Evolutionary conservation across 1,284 basidiomycete species (phyloP).

Genomic region (Gomphus sp.): DNA sequence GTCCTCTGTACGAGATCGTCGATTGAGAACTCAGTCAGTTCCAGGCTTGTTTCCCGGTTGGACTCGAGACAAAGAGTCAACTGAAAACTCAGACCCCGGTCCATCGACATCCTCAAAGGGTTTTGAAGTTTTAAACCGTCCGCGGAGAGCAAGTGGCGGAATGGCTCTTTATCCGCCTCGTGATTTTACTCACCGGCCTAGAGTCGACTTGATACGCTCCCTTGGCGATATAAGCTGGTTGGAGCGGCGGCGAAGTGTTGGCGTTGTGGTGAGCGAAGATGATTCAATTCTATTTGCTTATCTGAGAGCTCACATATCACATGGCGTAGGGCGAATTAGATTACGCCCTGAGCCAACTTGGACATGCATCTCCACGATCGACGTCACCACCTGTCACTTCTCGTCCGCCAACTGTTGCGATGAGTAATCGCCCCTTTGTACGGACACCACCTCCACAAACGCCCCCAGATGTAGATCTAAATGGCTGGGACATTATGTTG

Average conservation of each 20-base stretch:
- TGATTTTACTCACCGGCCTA: conserved; percentile 14
- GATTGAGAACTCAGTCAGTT: conserved; percentile 44
- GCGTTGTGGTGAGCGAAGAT: conserved; percentile 45
- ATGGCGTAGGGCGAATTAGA: conserved; percentile 55
- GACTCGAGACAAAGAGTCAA: neutral
- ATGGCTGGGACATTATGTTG: conserved; percentile 36
- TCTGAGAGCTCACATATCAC: conserved; percentile 10
- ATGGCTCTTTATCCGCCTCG: conserved; percentile 26
- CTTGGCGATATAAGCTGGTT: conserved; percentile 70
- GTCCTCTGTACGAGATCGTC: conserved; percentile 35
- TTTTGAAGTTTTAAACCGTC: conserved; percentile 69
- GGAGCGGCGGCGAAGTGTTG: conserved; percentile 56
- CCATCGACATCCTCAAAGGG: neutral
- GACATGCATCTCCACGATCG: conserved; percentile 28
- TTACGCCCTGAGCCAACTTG: conserved; percentile 43
- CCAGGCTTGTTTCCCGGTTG: conserved; percentile 33
- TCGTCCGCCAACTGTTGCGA: conserved; percentile 23
- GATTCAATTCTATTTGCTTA: conserved; percentile 13
- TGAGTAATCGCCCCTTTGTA: conserved; percentile 36
- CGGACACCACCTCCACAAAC: conserved; percentile 16
- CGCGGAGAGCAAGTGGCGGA: conserved; percentile 31
- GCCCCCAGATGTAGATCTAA: conserved; percentile 18
- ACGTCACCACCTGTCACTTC: conserved; percentile 38
- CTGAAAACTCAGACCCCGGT: neutral
- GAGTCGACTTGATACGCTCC: conserved; percentile 25